A percentile compares a stretch with the other conserved stretches of the same genome.
Evolutionary conservation across 1,139 yeast species (phyloP).

Genomic region (Arxiozyma bovina): DNA sequence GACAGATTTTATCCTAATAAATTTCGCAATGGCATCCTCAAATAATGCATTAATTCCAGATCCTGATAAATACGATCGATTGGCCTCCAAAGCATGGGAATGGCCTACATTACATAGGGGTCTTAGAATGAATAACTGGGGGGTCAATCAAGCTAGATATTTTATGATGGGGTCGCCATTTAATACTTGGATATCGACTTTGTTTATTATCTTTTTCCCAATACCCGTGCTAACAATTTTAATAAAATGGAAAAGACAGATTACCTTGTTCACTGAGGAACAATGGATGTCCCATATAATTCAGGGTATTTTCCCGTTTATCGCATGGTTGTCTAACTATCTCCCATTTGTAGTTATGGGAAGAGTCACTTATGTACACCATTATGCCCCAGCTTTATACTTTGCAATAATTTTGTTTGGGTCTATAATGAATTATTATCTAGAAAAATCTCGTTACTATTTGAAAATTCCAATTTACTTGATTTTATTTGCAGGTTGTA

Average conservation of each 20-base stretch:
- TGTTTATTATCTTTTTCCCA: constrained; percentile 30
- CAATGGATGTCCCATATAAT: constrained; percentile 34
- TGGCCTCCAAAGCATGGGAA: constrained; percentile 73
- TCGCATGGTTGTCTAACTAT: constrained; percentile 66
- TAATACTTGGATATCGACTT: constrained; percentile 51
- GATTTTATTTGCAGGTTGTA: constrained; percentile 34
- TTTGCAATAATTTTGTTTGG: constrained; percentile 63
- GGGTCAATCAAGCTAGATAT: constrained; percentile 38
- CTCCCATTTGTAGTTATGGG: constrained; percentile 72
- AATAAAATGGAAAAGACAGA: constrained; percentile 59
- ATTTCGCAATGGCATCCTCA: constrained; percentile 72
- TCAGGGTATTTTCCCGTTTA: constrained; percentile 54
- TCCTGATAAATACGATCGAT: constrained; percentile 52
- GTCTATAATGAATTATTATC: constrained; percentile 43
- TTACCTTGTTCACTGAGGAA: constrained; percentile 21
- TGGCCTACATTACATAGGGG: constrained; percentile 65
- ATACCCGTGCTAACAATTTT: constrained; percentile 36
- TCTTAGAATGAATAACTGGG: constrained; percentile 65
- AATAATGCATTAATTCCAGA: constrained; percentile 72
- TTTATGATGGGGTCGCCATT: constrained; percentile 62
- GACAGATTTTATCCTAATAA: constrained; percentile 59
- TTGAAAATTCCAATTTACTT: constrained; percentile 29
- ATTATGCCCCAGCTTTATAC: constrained; percentile 71
- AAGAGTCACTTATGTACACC: constrained; percentile 76
- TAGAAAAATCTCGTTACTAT: constrained; percentile 22